Evolutionary conservation across 768 basidiomycete species (phyloP), one percentile per base, ranked within the genome.

Genomic region (Pleurotus platypus): DNA sequence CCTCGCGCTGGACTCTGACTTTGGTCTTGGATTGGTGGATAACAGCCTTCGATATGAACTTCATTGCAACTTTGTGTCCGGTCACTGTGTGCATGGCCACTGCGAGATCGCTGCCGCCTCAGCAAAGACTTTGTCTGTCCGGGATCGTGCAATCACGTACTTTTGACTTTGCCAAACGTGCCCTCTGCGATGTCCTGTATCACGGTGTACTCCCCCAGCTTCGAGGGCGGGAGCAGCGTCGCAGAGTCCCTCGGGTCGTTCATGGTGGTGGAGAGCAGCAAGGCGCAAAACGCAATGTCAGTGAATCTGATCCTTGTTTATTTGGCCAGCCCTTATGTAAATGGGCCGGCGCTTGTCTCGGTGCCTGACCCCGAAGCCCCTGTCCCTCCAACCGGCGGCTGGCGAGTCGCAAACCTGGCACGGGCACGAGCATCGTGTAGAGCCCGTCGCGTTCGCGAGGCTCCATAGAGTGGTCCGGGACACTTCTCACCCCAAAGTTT

Each of bases 101-200:
- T 98, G 30, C 61, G 30, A 57, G 35, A 43, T 18, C 8, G 24
- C 12, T 24, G 18, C 43, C 8, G 18, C 22, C 18, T 53, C 24
- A 57, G 55, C 45, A 12, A 49, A 39, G 26, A 37, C 49, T 50
- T 50, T 26, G 53, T 18, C 15, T 22, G 16, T 38, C 26, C 27
- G 42, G 37, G 22, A 40, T 24, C 9, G 2, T n/a, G 39, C 40
- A 45, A 16, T 45, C 12, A 84, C 93, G 71, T 72, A 97, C 96
- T 92, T 81, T 98, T 98, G 69, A 99, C 97, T 75, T 97, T 98
- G 56, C 96, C 97, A 76, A 98, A 99, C 9, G 93, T 96, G 2
- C 97, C 97, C 62, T 95, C 94, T 16, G 95, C 96, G 58, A 98
- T 89, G 62, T 95, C 94, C 57, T 84, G 73, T 55, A 88, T 82